Evolutionary conservation across 257 asterid species (phyloP), one percentile per base, ranked within the genome.

Genomic region (Solanum tarapatanum): DNA sequence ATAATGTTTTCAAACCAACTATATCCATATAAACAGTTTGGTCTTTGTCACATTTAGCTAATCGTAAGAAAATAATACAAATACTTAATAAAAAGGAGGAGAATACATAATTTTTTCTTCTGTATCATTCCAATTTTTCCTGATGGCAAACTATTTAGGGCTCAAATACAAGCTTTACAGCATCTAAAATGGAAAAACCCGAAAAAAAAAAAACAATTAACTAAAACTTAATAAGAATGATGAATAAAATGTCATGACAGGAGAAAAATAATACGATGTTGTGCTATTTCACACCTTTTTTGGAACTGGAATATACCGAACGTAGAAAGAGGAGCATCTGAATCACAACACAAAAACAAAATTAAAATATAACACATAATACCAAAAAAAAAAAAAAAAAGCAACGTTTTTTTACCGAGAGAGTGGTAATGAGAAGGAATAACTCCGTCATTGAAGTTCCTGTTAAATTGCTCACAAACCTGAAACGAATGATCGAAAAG

Each of bases 391-490:
- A 43, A 13, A 13, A 4, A 1, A 32, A 68, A 84, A 41, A 4
- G 41, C 9, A 5, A 37, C 6, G 62, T 32, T 2, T 21, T 83
- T 91, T 73, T 87, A 93, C 98, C 17, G 94, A 82, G 74, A 96
- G 86, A 69, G 90, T 88, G 55, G 96, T 84, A 37, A 90, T 48
- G 62, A 96, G 92, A 58, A 91, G 87, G 90, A 89, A 92, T 28
- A 96, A 87, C 82, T 96, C 98, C 82, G 88, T 88, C 93, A 88
- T 92, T 37, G 98, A 94, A 75, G 98, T 93, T 84, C 98, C 98
- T 2, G 90, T 88, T 85, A 94, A 89, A 92, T 94, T 94, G 94
- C 98, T 95, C 89, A 96, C 99, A 48, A 93, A 96, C 90, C 98
- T 96, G 95, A 84, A 76, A 70, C 68, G 55, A 80, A 55, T 58